phyloP scores from a whole-genome alignment of 176 grass and related monocot species.

The Elaeis guineensis region DNA sequence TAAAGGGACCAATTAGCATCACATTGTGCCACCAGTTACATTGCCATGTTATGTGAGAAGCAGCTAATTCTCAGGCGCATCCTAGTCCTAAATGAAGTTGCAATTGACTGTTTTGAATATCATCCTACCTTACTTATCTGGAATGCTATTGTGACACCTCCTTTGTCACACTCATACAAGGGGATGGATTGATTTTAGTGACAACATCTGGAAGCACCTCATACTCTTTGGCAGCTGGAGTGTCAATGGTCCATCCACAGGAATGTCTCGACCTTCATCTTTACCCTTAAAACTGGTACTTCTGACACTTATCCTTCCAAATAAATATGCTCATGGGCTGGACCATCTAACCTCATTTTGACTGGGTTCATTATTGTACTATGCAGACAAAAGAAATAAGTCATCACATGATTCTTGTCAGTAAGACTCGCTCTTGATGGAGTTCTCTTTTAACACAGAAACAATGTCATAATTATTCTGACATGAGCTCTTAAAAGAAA shows the following conservation, averaged over 20 bases:
- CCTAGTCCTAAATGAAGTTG: constrained; percentile 81
- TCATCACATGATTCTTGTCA: too few species aligned
- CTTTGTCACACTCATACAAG: constrained; percentile 92
- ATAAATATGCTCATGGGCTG: too few species aligned
- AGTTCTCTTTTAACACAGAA: too few species aligned
- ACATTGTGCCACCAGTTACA: constrained; percentile 73
- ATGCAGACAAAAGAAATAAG: too few species aligned
- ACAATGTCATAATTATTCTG: too few species aligned
- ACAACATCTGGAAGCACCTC: constrained; percentile 95
- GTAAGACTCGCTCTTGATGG: too few species aligned
- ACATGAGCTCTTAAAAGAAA: too few species aligned
- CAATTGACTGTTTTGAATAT: constrained; percentile 82
- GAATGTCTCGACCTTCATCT: constrained; percentile 24
- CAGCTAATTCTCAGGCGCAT: constrained; percentile 93
- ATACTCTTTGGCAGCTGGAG: constrained; percentile 89
- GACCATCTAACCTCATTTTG: not conserved
- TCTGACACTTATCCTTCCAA: not conserved
- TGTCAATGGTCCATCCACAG: constrained; percentile 99
- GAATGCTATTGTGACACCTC: constrained; percentile 92
- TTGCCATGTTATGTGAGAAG: constrained; percentile 74
- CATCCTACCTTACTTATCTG: constrained; percentile 87
- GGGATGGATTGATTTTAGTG: constrained; percentile 84
- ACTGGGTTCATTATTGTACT: too few species aligned
- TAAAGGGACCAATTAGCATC: constrained; percentile 81
- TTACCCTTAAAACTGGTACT: not conserved